These are phyloP conservation scores for Mycena belliarum DNA, from an alignment of 768 basidiomycete genomes.

Conservation along the genomic window DNA sequence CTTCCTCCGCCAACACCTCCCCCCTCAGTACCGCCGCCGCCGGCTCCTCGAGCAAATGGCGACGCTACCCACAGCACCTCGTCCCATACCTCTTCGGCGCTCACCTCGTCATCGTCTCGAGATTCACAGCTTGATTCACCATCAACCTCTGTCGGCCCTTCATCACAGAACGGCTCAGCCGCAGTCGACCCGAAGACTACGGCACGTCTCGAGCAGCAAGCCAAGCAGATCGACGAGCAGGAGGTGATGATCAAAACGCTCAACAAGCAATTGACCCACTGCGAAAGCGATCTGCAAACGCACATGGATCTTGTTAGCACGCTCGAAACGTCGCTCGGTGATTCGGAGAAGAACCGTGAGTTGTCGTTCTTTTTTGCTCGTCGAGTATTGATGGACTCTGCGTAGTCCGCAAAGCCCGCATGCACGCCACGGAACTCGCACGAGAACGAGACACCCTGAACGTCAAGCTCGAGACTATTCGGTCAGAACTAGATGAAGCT, in stretches of 20 bases:
- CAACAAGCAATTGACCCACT: constrained; percentile 92
- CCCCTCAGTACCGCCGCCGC: constrained; percentile 83
- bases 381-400: background rate
- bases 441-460: constrained; percentile 81
- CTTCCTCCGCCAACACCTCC: constrained; percentile 88
- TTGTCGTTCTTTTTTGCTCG: constrained; percentile 22
- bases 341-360: constrained; percentile 92
- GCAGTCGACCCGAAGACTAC: constrained; percentile 52
- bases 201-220: constrained; percentile 68
- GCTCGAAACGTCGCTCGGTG: constrained; percentile 82
- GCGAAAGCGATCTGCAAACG: constrained; percentile 86
- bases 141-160: constrained; percentile 56
- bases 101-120: constrained; percentile 61
- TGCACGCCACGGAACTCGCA: constrained; percentile 89
- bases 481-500: constrained; percentile 73
- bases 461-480: constrained; percentile 63
- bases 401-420: constrained; percentile 86
- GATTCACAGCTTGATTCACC: constrained; percentile 75
- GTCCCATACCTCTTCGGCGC: constrained; percentile 56
- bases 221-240: constrained; percentile 78
- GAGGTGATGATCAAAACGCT: constrained; percentile 91
- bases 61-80: constrained; percentile 61
- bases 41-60: constrained; percentile 59
- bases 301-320: constrained; percentile 89
- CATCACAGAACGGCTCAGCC: constrained; percentile 41